Evolutionary conservation across 176 grass and related monocot genomes (phyloP).

Genomic region (Carex parvula): DNA sequence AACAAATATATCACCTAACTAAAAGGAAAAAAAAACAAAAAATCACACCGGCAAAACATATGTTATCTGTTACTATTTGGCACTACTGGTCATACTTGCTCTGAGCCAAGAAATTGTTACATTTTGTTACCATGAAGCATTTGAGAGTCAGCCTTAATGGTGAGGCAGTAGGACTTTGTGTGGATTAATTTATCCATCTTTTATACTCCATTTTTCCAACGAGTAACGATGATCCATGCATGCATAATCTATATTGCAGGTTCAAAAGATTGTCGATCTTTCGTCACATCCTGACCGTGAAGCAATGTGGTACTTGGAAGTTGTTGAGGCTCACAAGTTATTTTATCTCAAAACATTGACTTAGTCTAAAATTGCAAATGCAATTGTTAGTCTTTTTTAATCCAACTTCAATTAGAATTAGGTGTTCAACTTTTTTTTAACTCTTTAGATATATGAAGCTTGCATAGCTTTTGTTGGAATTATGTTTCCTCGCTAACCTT

Average conservation of each 20-base stretch:
- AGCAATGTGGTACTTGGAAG: slow-evolving; percentile 91
- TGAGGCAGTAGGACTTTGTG: not conserved
- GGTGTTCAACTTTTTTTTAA: not conserved
- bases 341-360: slow-evolving; percentile 41
- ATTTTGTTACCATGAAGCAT: not conserved
- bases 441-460: not conserved
- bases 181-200: not conserved
- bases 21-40: not conserved
- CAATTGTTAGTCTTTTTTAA: not conserved
- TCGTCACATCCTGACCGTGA: slow-evolving; percentile 55
- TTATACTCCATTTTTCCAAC: not conserved
- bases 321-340: slow-evolving; percentile 55
- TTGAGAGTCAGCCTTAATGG: not conserved
- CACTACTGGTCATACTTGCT: not conserved
- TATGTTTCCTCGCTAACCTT: not conserved
- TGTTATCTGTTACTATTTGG: not conserved
- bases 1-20: too few relatives aligned
- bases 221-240: not conserved
- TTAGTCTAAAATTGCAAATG: slow-evolving; percentile 2
- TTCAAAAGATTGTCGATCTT: slow-evolving; percentile 85
- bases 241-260: slow-evolving; percentile 39
- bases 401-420: not conserved
- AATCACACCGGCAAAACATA: not conserved
- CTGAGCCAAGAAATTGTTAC: not conserved
- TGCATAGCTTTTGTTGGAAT: not conserved